Percentiles rank a stretch among this genome's conserved stretches.
These are phyloP conservation scores for Tarenaya hassleriana DNA, from an alignment of 345 rosid species.

Conservation along the genomic window DNA sequence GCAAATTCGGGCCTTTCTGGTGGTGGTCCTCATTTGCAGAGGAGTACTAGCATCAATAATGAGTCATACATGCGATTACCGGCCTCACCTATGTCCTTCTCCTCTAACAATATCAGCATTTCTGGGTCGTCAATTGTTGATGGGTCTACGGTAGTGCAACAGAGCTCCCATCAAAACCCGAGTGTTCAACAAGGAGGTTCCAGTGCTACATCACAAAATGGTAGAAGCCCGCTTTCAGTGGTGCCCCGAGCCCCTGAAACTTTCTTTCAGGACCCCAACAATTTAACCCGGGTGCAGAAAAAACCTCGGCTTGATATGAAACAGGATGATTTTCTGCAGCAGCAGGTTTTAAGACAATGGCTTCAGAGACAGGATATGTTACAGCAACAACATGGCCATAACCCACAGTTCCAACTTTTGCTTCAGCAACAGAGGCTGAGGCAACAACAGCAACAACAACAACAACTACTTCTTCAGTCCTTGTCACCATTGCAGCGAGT, in stretches of 20 bases:
- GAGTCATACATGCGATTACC: slow-evolving; percentile 95
- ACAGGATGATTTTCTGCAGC: slow-evolving; percentile 86
- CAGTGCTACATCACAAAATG: slow-evolving; percentile 62
- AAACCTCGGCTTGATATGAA: slow-evolving; percentile 76
- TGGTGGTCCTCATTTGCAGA: slow-evolving; percentile 74
- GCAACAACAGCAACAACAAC: slow-evolving; percentile 58
- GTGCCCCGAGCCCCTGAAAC: slow-evolving; percentile 55
- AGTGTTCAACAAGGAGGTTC: slow-evolving; percentile 67
- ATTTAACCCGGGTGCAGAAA: slow-evolving; percentile 61
- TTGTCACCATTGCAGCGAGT: slow-evolving; percentile 78
- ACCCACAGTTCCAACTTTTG: slow-evolving; percentile 62
- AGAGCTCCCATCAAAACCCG: slow-evolving; percentile 58
- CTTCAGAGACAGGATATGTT: slow-evolving; percentile 76
- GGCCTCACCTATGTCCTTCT: slow-evolving; percentile 85
- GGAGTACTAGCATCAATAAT: slow-evolving; percentile 90
- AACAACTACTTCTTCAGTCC: slow-evolving; percentile 61
- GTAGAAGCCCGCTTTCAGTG: slow-evolving; percentile 55
- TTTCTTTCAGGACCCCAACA: slow-evolving; percentile 67
- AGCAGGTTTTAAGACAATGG: slow-evolving; percentile 72
- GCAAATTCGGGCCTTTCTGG: slow-evolving; percentile 91
- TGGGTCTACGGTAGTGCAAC: slow-evolving; percentile 75
- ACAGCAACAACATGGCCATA: slow-evolving; percentile 60
- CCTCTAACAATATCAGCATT: slow-evolving; percentile 85
- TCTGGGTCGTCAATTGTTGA: slow-evolving; percentile 85
- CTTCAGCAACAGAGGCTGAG: slow-evolving; percentile 54